These are phyloP conservation scores for Rhodotorula glutinis DNA, from an alignment of 1,284 basidiomycete species.

Conservation along the genomic window DNA sequence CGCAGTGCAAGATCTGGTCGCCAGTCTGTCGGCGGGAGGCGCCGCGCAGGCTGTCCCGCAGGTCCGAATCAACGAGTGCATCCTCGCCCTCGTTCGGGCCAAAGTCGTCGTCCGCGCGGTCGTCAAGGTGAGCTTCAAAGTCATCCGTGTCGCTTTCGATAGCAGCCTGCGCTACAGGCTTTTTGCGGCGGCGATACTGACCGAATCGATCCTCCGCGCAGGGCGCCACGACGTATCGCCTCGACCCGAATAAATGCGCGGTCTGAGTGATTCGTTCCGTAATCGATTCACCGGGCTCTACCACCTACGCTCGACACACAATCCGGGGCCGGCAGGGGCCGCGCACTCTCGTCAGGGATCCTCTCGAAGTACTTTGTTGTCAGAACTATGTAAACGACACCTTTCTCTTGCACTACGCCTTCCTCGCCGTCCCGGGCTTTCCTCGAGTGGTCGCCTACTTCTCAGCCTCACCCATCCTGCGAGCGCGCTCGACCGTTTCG, in stretches of 20 bases:
- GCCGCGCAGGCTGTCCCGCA: conserved; percentile 13
- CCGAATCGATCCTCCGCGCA: background rate
- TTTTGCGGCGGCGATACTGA: background rate
- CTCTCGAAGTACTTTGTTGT: too few species aligned
- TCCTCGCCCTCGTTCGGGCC: conserved; percentile 34
- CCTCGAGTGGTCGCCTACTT: too few species aligned
- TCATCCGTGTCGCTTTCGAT: background rate
- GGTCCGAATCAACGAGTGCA: conserved; percentile 33
- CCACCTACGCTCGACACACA: too few species aligned
- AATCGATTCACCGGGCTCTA: too few species aligned
- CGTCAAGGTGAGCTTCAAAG: conserved; percentile 15
- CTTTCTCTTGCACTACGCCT: too few species aligned
- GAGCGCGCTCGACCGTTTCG: too few species aligned
- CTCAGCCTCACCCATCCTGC: too few species aligned
- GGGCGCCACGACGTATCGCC: conserved; percentile 24
- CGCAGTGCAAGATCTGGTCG: conserved; percentile 22
- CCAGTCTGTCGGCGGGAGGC: background rate
- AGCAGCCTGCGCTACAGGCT: background rate
- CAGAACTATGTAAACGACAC: too few species aligned
- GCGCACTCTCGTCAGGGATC: too few species aligned
- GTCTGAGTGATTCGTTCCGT: background rate
- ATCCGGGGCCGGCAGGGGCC: too few species aligned
- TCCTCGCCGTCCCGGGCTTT: too few species aligned
- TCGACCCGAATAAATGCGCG: conserved; percentile 20
- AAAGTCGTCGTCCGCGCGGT: conserved; percentile 30